Conservation (phyloP, 345 rosid genomes). For the Microcos paniculata region DNA sequence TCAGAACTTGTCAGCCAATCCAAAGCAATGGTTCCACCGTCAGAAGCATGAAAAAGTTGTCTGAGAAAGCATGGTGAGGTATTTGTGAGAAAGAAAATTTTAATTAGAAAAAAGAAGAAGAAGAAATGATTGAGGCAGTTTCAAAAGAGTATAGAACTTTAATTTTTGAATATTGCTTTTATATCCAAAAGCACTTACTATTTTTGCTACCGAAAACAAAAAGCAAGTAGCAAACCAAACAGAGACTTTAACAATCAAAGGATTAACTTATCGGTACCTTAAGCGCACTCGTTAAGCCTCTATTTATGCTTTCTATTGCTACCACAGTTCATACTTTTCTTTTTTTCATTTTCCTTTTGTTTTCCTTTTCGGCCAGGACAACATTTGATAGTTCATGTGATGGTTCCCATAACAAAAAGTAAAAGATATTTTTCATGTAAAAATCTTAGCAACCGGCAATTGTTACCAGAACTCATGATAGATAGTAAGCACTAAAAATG, state of each 20-base stretch:
- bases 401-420: neutral
- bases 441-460: neutral
- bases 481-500: neutral
- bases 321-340: neutral
- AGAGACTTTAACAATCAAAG: neutral
- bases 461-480: neutral
- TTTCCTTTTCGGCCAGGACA: no score
- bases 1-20: slow-evolving; percentile 73
- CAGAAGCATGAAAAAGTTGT: slow-evolving; percentile 64
- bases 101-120: neutral
- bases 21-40: slow-evolving; percentile 89
- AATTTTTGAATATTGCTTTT: neutral
- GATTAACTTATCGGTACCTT: neutral
- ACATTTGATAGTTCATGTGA: neutral
- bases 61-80: slow-evolving; percentile 35
- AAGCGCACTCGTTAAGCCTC: neutral
- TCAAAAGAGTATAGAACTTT: neutral
- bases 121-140: neutral
- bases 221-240: neutral
- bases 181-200: neutral
- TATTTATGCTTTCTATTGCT: no score
- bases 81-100: neutral
- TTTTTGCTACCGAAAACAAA: neutral
- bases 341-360: no score
- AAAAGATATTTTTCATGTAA: neutral